These are phyloP conservation scores for Pseudogymnoascus sp. DNA, from an alignment of 2,329 filamentous ascomycete species.

Conservation along the genomic window DNA sequence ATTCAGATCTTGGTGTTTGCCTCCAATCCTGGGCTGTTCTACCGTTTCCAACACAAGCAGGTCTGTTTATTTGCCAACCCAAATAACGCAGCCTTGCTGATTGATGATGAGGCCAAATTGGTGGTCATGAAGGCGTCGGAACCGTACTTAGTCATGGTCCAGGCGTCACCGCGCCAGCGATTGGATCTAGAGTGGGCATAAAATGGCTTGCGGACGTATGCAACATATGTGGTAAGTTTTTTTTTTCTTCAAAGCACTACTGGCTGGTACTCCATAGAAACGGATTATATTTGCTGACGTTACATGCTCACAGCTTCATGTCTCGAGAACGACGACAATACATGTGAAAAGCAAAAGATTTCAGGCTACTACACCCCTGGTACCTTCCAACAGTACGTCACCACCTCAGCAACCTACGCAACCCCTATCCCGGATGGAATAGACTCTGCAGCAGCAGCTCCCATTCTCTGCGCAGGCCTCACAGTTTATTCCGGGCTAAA, in stretches of 20 bases:
- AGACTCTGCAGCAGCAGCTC: conserved; percentile 55
- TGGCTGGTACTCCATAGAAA: conserved; percentile 26
- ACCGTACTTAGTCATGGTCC: conserved; percentile 59
- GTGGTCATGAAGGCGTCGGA: conserved; percentile 64
- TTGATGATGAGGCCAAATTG: conserved; percentile 46
- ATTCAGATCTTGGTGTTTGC: conserved; percentile 55
- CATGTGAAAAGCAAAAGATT: conserved; percentile 54
- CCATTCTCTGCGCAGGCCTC: conserved; percentile 61
- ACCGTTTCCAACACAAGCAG: not conserved
- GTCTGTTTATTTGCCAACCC: no score
- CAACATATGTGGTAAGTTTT: conserved; percentile 37
- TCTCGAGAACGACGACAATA: conserved; percentile 54
- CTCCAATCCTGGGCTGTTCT: conserved; percentile 33
- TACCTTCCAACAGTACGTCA: conserved; percentile 65
- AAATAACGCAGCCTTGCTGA: no score
- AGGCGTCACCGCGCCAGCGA: conserved; percentile 45
- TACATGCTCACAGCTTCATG: conserved; percentile 21
- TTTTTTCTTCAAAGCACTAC: no score
- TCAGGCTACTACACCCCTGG: conserved; percentile 63
- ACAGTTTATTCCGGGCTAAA: conserved; percentile 60
- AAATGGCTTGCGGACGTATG: conserved; percentile 55
- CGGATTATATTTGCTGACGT: conserved; percentile 15
- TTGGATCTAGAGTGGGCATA: conserved; percentile 63
- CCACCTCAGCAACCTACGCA: conserved; percentile 60
- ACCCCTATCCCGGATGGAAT: conserved; percentile 61